Base-by-base conservation (phyloP, 768 basidiomycete species). In the Lactarius hengduanensis region DNA sequence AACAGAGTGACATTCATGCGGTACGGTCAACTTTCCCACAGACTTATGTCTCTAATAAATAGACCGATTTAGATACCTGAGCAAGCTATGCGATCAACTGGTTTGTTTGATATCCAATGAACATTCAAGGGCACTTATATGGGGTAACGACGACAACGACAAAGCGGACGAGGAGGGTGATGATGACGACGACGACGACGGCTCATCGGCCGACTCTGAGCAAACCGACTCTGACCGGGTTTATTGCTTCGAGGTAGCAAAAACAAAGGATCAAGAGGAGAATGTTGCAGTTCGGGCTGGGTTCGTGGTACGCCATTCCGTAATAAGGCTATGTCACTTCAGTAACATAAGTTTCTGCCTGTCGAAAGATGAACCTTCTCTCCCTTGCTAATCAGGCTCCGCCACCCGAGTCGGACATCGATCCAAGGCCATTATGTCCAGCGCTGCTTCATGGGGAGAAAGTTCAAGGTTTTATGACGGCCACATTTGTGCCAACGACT, bases 1-100 rank as follows among this genome's bases (percentile, higher is more conserved):
- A 88, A 86, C 73, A 78, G 86, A 9, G 76, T 82, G 3, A 85
- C 86, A 0, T 88, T 88, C 70, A 86, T 88, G 84, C 75, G 86
- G 86, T 84, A 73, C n/a, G 74, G 64, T 18, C 36, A 53, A 59
- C 38, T 26, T 28, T 57, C 15, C 11, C 0, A 16, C 47, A 5
- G 10, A 7, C 9, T 18, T 26, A 1, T 16, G 2, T 22, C 13
- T 40, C 18, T 38, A 16, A 34, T 54, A 30, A 67, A 3, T 1
- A 28, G 32, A 13, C n/a, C 20, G 2, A 22, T 1, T 7, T 26
- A 67, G 66, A 16, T 67, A 67, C 41, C 61, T 67, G 36, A 67
- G 50, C 18, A 67, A 67, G 54, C 28, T 67, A 45, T 76, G 82
- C 20, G 86, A 88, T 67, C 87, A 88, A 71, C 71, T 83, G 5